These are phyloP conservation scores for Ochetophila trinervis DNA, from an alignment of 306 rosid genomes.

Conservation along the genomic window DNA sequence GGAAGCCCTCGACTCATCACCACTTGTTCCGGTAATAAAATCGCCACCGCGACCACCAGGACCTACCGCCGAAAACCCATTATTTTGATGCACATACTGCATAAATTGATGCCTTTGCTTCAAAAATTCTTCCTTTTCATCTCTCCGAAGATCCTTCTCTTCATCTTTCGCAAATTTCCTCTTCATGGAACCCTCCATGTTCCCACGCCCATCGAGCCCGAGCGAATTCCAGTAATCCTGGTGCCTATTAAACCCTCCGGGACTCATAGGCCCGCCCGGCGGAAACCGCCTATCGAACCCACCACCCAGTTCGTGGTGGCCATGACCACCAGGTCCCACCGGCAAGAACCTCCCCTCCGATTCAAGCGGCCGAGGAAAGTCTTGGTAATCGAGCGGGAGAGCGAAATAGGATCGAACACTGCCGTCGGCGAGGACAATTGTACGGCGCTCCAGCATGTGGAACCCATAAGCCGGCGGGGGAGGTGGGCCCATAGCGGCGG, in stretches of 20 bases:
- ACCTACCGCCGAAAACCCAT: slow-evolving; percentile 40
- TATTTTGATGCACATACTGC: slow-evolving; percentile 48
- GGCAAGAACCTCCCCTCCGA: slow-evolving; percentile 37
- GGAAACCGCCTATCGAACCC: slow-evolving; percentile 40
- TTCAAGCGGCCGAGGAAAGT: slow-evolving; percentile 39
- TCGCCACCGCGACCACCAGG: slow-evolving; percentile 25
- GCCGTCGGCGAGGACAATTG: slow-evolving; percentile 84
- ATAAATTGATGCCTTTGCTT: slow-evolving; percentile 51
- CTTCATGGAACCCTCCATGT: slow-evolving; percentile 51
- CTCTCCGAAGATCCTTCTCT: slow-evolving; percentile 23
- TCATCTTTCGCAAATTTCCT: slow-evolving; percentile 56
- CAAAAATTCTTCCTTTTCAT: slow-evolving; percentile 43
- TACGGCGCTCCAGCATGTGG: slow-evolving; percentile 97
- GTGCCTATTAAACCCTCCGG: slow-evolving; percentile 32
- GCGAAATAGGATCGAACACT: slow-evolving; percentile 88
- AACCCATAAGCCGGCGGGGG: slow-evolving; percentile 91
- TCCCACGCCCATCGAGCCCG: slow-evolving; percentile 49
- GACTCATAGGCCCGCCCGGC: slow-evolving; percentile 36
- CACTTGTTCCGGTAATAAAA: slow-evolving; percentile 44
- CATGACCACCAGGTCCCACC: slow-evolving; percentile 21
- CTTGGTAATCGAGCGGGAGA: slow-evolving; percentile 83
- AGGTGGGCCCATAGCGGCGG: slow-evolving; percentile 56
- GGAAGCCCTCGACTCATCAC: slow-evolving; percentile 46
- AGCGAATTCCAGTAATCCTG: slow-evolving; percentile 61
- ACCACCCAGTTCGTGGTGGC: slow-evolving; percentile 25